Base-by-base conservation (phyloP, 2,329 filamentous ascomycete species). In the Colletotrichum caudatum region DNA sequence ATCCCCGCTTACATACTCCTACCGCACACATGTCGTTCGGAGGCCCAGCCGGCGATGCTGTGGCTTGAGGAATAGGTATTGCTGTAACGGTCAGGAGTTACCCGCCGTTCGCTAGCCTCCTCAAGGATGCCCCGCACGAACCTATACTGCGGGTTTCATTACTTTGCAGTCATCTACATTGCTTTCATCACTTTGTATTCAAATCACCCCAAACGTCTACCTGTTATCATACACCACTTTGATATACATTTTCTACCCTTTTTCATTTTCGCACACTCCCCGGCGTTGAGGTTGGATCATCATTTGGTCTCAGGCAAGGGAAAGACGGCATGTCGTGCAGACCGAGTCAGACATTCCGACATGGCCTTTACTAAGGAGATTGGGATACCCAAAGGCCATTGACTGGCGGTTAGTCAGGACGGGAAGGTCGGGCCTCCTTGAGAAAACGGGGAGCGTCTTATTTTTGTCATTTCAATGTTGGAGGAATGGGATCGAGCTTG, bases 341-440 rank as follows among this genome's bases (percentile, higher is more conserved):
- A 60, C n/a, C 65, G 29, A 63, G 56, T 39, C 44, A 63, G 48
- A 59, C 44, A 56, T 16, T 44, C 33, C 54, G 65, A 65, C 69
- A 69, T 59, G 59, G 48, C 41, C 51, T 41, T 53, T 56, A 67
- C 54, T 54, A 69, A 69, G 59, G 61, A 64, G 41, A 69, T 59
- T 50, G 65, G 69, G 65, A 71, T 71, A 71, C 69, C 65, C 69
- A 71, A 71, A 71, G 60, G 65, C 65, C 69, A 71, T 8, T 26
- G 48, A 63, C 7, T 64, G 69, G 69, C 69, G 46, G 48, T 69
- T 64, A 54, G 64, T 50, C 56, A 53, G 44, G 23, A 37, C 48
- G 23, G 37, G 23, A 57, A 57, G 35, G 23, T 53, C 39, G 16
- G 53, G 44, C 59, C 37, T 53, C n/a, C 12, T 60, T 39, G 33